These are phyloP conservation scores for Litsea cubeba DNA, from an alignment of 164 flowering plant species.

Conservation along the genomic window DNA sequence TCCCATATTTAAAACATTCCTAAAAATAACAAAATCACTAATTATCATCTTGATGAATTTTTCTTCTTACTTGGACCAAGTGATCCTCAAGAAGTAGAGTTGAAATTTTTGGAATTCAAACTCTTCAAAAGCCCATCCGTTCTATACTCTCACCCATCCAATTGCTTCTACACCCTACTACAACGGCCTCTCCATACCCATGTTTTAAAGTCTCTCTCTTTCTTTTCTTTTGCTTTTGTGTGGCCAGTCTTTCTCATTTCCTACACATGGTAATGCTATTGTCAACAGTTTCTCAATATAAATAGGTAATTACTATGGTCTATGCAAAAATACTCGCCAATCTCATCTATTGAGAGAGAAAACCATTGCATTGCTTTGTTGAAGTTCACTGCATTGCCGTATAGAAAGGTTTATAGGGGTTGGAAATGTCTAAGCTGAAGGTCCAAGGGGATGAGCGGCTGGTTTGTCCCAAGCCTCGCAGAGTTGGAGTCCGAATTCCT, in stretches of 20 bases:
- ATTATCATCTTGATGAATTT: background rate
- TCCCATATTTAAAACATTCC: too few relatives aligned
- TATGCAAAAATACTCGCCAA: background rate
- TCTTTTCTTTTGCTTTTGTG: conserved; percentile 5
- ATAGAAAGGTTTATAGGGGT: background rate
- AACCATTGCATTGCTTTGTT: conserved; percentile 27
- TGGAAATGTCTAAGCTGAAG: conserved; percentile 20
- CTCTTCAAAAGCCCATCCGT: conserved; percentile 21
- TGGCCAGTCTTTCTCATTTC: background rate
- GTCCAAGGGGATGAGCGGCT: conserved; percentile 16
- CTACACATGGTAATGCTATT: background rate
- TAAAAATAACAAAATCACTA: too few relatives aligned
- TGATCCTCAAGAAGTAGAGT: conserved; percentile 23
- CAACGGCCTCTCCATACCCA: background rate
- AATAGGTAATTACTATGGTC: background rate
- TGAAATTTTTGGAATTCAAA: conserved; percentile 14
- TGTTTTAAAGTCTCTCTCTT: background rate
- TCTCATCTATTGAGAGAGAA: conserved; percentile 7
- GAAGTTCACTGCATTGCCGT: background rate
- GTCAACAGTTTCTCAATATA: background rate
- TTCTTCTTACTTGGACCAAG: conserved; percentile 10
- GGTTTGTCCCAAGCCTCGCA: conserved; percentile 58
- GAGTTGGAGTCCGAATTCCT: conserved; percentile 32
- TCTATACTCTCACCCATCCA: conserved; percentile 38
- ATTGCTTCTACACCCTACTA: conserved; percentile 7